Evolutionary conservation across 495 filamentous ascomycete species (phyloP).

Genomic region (Echria macrotheca): DNA sequence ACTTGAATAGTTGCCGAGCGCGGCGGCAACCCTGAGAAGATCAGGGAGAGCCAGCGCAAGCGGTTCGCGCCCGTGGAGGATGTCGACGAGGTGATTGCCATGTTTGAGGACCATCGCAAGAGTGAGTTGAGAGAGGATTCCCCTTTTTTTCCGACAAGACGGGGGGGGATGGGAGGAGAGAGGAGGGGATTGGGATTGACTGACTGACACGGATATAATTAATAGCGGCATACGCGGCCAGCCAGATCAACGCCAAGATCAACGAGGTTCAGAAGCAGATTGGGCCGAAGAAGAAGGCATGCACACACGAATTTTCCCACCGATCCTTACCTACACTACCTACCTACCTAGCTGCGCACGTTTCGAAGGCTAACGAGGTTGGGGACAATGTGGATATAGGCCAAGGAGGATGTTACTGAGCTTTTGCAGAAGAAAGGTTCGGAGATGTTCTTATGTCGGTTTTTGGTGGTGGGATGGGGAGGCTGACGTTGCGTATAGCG

Average conservation of each 20-base stretch:
- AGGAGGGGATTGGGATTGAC: too few relatives aligned
- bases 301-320: slow-evolving; percentile 36
- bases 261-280: slow-evolving; percentile 88
- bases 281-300: slow-evolving; percentile 89
- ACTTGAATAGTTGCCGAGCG: slow-evolving; percentile 68
- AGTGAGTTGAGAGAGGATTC: too few relatives aligned
- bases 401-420: slow-evolving; percentile 84
- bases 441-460: neutral
- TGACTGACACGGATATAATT: too few relatives aligned
- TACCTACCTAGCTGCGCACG: too few relatives aligned
- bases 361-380: too few relatives aligned
- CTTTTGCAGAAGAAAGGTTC: slow-evolving; percentile 64
- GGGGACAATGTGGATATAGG: too few relatives aligned
- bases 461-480: slow-evolving; percentile 1
- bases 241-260: slow-evolving; percentile 73
- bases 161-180: too few relatives aligned
- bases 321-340: neutral
- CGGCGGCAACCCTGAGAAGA: slow-evolving; percentile 81
- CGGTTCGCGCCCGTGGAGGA: slow-evolving; percentile 72
- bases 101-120: slow-evolving; percentile 81
- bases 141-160: too few relatives aligned
- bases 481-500: slow-evolving; percentile 22
- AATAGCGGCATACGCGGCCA: slow-evolving; percentile 62
- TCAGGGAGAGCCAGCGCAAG: slow-evolving; percentile 81
- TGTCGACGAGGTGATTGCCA: slow-evolving; percentile 83